Percentiles rank a stretch among this genome's conserved stretches.
These are phyloP conservation scores for Galerina marginata DNA, from an alignment of 768 basidiomycete species.

Conservation along the genomic window DNA sequence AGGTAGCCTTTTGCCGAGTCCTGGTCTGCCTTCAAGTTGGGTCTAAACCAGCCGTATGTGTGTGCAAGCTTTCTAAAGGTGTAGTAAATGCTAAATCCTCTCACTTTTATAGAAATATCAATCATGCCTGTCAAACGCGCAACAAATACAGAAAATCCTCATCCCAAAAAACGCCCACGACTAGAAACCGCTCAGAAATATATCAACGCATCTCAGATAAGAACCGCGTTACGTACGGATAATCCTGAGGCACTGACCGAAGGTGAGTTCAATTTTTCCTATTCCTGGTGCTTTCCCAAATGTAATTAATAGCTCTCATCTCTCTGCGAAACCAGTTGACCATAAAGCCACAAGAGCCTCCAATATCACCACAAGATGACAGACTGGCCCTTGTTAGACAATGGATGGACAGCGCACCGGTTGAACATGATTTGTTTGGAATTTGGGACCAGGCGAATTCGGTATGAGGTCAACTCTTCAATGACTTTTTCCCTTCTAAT, in stretches of 20 bases:
- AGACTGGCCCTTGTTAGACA: constrained; percentile 61
- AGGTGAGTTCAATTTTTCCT: constrained; percentile 27
- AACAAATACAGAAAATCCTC: neutral
- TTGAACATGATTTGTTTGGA: constrained; percentile 63
- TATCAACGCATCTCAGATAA: constrained; percentile 38
- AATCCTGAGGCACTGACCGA: constrained; percentile 36
- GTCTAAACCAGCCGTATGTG: no score
- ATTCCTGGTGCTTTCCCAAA: constrained; percentile 9
- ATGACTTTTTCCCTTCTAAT: neutral
- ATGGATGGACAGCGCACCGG: constrained; percentile 66
- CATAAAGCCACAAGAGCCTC: constrained; percentile 50
- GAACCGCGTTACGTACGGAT: constrained; percentile 35
- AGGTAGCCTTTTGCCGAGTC: no score
- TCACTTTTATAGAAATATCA: neutral
- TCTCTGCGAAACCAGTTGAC: constrained; percentile 70
- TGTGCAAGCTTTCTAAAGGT: no score
- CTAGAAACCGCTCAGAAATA: constrained; percentile 17
- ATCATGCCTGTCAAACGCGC: neutral
- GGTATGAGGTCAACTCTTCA: constrained; percentile 39
- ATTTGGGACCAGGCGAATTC: constrained; percentile 62
- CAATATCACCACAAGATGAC: constrained; percentile 59
- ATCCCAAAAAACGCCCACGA: constrained; percentile 24
- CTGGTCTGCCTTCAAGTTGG: no score
- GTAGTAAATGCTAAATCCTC: no score
- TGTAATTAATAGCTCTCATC: constrained; percentile 43